Evolutionary conservation across 805 yeast genomes (phyloP).

Genomic region (Metschnikowia hibisci): DNA sequence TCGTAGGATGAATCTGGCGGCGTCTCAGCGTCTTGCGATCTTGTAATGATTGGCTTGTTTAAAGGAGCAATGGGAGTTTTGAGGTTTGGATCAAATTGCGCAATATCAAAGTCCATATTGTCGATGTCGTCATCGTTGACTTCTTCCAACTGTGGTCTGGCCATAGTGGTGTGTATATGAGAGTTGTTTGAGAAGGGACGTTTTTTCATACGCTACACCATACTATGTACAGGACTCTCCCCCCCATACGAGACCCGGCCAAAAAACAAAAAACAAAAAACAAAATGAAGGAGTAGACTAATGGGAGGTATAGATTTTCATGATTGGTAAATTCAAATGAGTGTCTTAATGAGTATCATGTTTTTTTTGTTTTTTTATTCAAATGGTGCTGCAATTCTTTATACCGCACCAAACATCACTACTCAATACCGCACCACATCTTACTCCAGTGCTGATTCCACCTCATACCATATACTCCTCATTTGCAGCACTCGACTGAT

Average conservation of each 20-base stretch:
- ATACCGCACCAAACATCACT: too few species aligned
- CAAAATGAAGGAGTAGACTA: too few species aligned
- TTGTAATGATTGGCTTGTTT: slow-evolving; percentile 52
- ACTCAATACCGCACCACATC: too few species aligned
- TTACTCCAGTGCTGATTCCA: too few species aligned
- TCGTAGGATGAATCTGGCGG: slow-evolving; percentile 5
- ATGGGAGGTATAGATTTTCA: too few species aligned
- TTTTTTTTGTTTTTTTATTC: too few species aligned
- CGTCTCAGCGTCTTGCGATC: slow-evolving; percentile 51
- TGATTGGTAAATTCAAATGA: too few species aligned
- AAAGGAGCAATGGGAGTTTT: slow-evolving; percentile 68
- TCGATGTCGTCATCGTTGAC: slow-evolving; percentile 84
- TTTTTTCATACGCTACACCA: not conserved
- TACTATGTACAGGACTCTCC: too few species aligned
- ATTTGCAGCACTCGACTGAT: not conserved
- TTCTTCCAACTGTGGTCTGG: slow-evolving; percentile 70
- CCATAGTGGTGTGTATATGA: slow-evolving; percentile 15
- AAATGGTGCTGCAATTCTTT: too few species aligned
- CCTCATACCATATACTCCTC: not conserved
- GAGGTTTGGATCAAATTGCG: slow-evolving; percentile 73
- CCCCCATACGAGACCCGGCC: too few species aligned
- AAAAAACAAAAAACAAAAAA: too few species aligned
- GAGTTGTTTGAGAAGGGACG: not conserved
- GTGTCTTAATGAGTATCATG: too few species aligned
- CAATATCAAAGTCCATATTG: slow-evolving; percentile 88